Evolutionary conservation across 2,329 filamentous ascomycete genomes (phyloP), one percentile per base, ranked within the genome.

Genomic region (Microcyclospora pomicola): DNA sequence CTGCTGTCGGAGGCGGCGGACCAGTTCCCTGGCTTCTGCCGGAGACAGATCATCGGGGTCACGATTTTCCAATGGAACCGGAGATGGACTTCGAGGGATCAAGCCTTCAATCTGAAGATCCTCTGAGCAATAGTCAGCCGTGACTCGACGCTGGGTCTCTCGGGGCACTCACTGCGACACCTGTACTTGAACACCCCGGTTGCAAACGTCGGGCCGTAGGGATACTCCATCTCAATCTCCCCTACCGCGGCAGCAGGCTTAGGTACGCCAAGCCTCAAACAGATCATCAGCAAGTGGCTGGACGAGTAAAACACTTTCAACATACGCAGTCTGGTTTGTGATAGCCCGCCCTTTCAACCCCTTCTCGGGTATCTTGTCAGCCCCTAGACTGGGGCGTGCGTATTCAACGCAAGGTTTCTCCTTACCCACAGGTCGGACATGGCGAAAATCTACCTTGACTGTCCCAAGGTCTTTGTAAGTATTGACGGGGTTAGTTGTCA

Each of bases 61-160:
- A 2, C 50, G 47, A 1, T 53, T 47, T 15, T 51, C 50, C 6
- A 54, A 47, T 3, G 52, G 44, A 2, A 44, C 29, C 1, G 52
- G 50, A 1, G 47, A 47, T 2, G 48, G 53, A n/a, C 36, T 44
- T 4, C 52, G 45, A 5, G 42, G 39, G 27, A 56, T 46, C 36
- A 54, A 42, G 29, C 46, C 44, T 38, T 54, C 53, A 33, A 51
- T 45, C 29, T 53, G 46, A 2, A 55, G 49, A 15, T 54, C 52
- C 14, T 36, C 50, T 55, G 13, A 7, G 2, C 9, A 16, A 10
- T 27, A 24, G 38, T 24, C 15, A 35, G 27, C 6, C 27, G 15
- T 7, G 9, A 2, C 33, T 43, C 16, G 42, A 41, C 14, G 14
- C 14, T 11, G 6, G 19, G 3, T 28, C 2, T 19, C 14, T 35